phyloP scores from a whole-genome alignment of 768 basidiomycete species.

The Pleurotus salmoneostramineus region DNA sequence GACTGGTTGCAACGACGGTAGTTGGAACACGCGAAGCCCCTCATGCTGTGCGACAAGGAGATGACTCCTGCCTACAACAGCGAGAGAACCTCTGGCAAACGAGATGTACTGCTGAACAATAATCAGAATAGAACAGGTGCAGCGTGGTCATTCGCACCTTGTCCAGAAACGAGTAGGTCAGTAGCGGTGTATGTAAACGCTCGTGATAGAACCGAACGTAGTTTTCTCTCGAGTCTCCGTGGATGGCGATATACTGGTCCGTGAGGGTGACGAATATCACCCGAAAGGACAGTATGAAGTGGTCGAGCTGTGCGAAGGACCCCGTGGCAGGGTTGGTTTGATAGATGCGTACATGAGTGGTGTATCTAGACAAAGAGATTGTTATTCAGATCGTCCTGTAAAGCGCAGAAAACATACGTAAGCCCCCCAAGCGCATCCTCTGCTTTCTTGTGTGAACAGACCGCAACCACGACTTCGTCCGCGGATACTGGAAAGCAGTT shows the following conservation, averaged over 20 bases:
- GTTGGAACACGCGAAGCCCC: not conserved
- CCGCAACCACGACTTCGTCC: not conserved
- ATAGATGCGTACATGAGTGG: not conserved
- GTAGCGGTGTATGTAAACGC: not conserved
- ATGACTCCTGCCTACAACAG: not conserved
- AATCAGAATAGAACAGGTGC: not conserved
- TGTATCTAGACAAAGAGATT: not conserved
- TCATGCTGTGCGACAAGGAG: not conserved
- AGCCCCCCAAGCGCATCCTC: not conserved
- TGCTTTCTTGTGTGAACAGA: not conserved
- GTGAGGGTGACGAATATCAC: not conserved
- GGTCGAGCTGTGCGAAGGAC: not conserved
- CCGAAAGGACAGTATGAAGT: not conserved
- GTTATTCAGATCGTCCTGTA: not conserved
- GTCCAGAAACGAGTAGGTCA: not conserved
- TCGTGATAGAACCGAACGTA: not conserved
- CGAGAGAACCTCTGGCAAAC: not conserved
- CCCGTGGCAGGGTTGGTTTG: not conserved
- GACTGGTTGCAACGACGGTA: not conserved
- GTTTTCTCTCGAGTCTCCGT: not conserved
- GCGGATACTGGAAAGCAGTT: not conserved
- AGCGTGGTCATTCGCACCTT: not conserved
- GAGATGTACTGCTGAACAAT: not conserved
- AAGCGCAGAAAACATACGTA: no score
- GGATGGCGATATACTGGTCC: not conserved